These are phyloP conservation scores for Fusarium marasasianum DNA, from an alignment of 2,329 filamentous ascomycete species.

Conservation along the genomic window DNA sequence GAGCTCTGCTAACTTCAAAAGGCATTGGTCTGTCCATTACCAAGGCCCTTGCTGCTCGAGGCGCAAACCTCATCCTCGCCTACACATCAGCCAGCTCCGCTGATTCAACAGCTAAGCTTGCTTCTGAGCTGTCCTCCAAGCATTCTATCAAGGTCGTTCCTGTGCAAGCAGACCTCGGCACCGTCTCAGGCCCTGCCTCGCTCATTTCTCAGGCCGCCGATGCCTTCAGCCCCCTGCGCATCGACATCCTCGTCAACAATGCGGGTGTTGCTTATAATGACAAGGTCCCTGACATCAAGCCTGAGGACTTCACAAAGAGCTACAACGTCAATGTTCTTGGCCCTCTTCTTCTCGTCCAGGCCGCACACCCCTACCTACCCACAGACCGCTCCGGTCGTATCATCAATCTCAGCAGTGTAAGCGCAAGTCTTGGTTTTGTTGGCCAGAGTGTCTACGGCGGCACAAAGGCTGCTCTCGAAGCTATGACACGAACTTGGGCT, in stretches of 20 bases:
- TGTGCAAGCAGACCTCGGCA: slow-evolving; percentile 66
- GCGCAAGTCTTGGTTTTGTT: slow-evolving; percentile 58
- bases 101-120: slow-evolving; percentile 31
- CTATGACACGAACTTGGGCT: slow-evolving; percentile 65
- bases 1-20: slow-evolving; percentile 10
- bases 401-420: slow-evolving; percentile 62
- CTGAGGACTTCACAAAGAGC: slow-evolving; percentile 72
- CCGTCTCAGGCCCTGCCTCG: slow-evolving; percentile 32
- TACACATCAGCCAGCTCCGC: slow-evolving; percentile 37
- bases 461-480: slow-evolving; percentile 64
- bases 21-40: slow-evolving; percentile 40
- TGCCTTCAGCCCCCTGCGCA: slow-evolving; percentile 38
- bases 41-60: slow-evolving; percentile 40
- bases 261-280: slow-evolving; percentile 75
- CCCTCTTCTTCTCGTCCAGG: slow-evolving; percentile 79
- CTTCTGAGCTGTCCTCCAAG: slow-evolving; percentile 42
- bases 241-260: slow-evolving; percentile 83
- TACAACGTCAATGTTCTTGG: slow-evolving; percentile 84
- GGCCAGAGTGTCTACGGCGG: slow-evolving; percentile 63
- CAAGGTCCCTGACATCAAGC: slow-evolving; percentile 65
- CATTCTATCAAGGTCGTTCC: slow-evolving; percentile 69
- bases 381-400: slow-evolving; percentile 70
- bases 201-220: slow-evolving; percentile 39
- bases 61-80: slow-evolving; percentile 41
- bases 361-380: slow-evolving; percentile 74